Percentiles rank a stretch among this genome's conserved stretches.
phyloP scores from a whole-genome alignment of 495 filamentous ascomycete species.

The Aspergillus hancockii region DNA sequence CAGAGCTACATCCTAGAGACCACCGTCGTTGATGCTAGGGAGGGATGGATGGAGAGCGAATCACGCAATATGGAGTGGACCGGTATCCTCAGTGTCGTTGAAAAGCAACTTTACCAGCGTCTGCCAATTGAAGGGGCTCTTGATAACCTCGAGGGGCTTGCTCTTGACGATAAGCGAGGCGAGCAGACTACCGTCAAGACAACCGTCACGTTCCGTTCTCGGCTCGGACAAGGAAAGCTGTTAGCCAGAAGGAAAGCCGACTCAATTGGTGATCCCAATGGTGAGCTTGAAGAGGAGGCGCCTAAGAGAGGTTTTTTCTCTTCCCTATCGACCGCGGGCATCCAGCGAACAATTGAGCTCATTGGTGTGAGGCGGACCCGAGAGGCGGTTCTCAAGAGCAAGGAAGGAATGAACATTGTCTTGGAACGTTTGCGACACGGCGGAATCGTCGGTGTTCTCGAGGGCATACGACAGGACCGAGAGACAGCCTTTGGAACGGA shows the following conservation, averaged over 20 bases:
- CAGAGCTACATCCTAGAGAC: constrained; percentile 90
- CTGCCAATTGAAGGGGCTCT: constrained; percentile 26
- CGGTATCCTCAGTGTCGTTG: constrained; percentile 87
- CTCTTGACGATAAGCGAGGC: constrained; percentile 40
- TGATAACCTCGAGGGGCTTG: constrained; percentile 25
- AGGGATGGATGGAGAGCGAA: constrained; percentile 87
- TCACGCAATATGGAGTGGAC: constrained; percentile 87
- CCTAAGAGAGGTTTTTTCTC: constrained; percentile 65
- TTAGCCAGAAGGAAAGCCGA: constrained; percentile 51
- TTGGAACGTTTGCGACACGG: constrained; percentile 80
- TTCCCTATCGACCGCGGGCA: constrained; percentile 73
- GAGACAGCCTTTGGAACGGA: constrained; percentile 48
- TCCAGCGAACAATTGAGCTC: constrained; percentile 87
- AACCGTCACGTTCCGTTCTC: constrained; percentile 80
- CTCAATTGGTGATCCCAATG: constrained; percentile 20
- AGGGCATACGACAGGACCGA: constrained; percentile 76
- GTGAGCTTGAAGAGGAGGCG: constrained; percentile 51
- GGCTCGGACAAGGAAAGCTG: constrained; percentile 72
- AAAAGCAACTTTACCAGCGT: constrained; percentile 78
- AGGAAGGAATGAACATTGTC: constrained; percentile 94
- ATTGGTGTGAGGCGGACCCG: constrained; percentile 82
- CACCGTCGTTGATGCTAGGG: constrained; percentile 82
- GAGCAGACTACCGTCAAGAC: constrained; percentile 82
- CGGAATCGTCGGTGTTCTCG: constrained; percentile 81
- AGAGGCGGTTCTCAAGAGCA: constrained; percentile 81